Percentiles rank a stretch among this genome's conserved stretches.
These are phyloP conservation scores for Stenogyne calaminthoides DNA, from an alignment of 305 asterid species.

Conservation along the genomic window DNA sequence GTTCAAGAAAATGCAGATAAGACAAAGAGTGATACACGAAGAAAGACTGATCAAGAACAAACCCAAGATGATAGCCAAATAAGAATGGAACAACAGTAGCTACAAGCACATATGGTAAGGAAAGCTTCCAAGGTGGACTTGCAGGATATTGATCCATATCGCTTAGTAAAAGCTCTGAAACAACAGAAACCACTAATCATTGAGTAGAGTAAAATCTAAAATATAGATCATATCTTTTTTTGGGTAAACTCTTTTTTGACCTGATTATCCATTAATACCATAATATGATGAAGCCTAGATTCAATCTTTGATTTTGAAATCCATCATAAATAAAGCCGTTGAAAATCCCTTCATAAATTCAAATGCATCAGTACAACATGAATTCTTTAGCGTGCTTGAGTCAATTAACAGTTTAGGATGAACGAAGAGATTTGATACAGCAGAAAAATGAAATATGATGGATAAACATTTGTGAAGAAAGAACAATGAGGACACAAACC, in stretches of 20 bases:
- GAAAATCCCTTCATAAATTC: not conserved
- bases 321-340: not conserved
- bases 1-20: slow-evolving; percentile 24
- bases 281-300: not conserved
- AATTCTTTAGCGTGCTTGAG: not conserved
- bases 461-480: not conserved
- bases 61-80: slow-evolving; percentile 98
- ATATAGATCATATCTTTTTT: not conserved
- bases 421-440: not conserved
- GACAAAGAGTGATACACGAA: slow-evolving; percentile 8
- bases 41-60: slow-evolving; percentile 35
- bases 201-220: slow-evolving; percentile 14
- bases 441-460: not conserved
- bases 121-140: slow-evolving; percentile 81
- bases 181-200: slow-evolving; percentile 16
- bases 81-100: slow-evolving; percentile 80
- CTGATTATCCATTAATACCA: not conserved
- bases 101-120: slow-evolving; percentile 81
- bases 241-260: not conserved
- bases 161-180: slow-evolving; percentile 53
- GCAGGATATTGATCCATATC: slow-evolving; percentile 47
- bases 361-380: not conserved
- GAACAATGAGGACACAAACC: not conserved
- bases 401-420: not conserved
- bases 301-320: not conserved